phyloP scores from a whole-genome alignment of 164 flowering plant genomes.

The Vitis riparia region DNA sequence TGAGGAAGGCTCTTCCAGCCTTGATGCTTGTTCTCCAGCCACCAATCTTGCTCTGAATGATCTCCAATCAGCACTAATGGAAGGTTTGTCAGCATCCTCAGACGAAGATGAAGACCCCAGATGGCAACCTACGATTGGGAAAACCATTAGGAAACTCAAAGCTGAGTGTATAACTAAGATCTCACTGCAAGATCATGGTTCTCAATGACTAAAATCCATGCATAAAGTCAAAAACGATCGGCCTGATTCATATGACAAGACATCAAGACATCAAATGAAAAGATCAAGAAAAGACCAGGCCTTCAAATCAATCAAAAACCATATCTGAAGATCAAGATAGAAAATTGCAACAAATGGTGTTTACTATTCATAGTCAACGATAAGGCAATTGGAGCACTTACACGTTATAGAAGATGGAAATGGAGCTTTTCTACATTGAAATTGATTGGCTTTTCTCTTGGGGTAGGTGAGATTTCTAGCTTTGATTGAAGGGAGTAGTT shows the following conservation, averaged over 20 bases:
- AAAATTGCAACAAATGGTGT: neutral
- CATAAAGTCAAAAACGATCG: neutral
- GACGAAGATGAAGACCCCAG: conserved; percentile 31
- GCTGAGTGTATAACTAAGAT: too few species aligned
- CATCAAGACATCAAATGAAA: neutral
- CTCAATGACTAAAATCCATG: neutral
- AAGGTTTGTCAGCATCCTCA: conserved; percentile 31
- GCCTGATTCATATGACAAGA: too few species aligned
- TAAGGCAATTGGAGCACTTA: conserved; percentile 32
- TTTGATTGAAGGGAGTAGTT: conserved; percentile 33
- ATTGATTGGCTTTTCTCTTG: conserved; percentile 16
- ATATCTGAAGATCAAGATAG: neutral
- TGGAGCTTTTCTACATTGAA: conserved; percentile 20
- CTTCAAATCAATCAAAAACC: neutral
- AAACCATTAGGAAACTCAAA: neutral
- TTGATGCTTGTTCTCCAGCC: conserved; percentile 39
- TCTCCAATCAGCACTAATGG: conserved; percentile 61
- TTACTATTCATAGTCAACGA: neutral
- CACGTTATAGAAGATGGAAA: conserved; percentile 33
- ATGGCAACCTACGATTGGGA: conserved; percentile 43
- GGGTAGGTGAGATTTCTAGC: conserved; percentile 15
- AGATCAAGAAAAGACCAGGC: too few species aligned
- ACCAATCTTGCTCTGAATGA: conserved; percentile 81
- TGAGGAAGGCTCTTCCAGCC: conserved; percentile 24
- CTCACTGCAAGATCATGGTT: neutral